Conservation (phyloP, 768 basidiomycete species). For the Auricularia sp. region DNA sequence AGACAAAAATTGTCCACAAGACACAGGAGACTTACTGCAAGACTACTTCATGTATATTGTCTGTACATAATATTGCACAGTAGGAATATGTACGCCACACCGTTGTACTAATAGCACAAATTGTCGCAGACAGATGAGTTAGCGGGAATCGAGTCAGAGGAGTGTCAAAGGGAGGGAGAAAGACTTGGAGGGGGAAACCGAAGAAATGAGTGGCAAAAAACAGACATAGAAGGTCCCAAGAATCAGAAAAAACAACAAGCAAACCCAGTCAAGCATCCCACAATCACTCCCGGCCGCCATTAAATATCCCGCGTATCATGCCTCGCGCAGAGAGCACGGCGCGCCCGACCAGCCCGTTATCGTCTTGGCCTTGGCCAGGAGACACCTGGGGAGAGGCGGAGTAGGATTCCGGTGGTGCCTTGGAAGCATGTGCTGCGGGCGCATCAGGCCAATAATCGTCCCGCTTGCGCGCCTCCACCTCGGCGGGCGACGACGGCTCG, state of each 20-base stretch:
- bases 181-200: neutral
- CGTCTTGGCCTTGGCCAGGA: neutral
- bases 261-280: neutral
- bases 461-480: neutral
- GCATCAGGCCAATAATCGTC: neutral
- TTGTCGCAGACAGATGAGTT: neutral
- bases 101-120: neutral
- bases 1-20: no score
- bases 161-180: neutral
- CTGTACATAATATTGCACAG: neutral
- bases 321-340: neutral
- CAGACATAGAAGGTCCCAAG: neutral
- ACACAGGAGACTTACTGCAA: neutral
- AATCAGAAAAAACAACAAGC: neutral
- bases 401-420: neutral
- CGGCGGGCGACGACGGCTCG: neutral
- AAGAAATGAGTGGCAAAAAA: neutral
- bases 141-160: no score
- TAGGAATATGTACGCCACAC: neutral
- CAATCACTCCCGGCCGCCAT: neutral
- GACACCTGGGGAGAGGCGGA: neutral
- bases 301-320: neutral
- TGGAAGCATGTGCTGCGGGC: neutral
- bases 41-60: neutral
- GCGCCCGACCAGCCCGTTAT: neutral